A percentile compares a stretch with the other conserved stretches of the same genome.
Conservation (phyloP, 2,329 filamentous ascomycete species). For the Zarea fungicola region DNA sequence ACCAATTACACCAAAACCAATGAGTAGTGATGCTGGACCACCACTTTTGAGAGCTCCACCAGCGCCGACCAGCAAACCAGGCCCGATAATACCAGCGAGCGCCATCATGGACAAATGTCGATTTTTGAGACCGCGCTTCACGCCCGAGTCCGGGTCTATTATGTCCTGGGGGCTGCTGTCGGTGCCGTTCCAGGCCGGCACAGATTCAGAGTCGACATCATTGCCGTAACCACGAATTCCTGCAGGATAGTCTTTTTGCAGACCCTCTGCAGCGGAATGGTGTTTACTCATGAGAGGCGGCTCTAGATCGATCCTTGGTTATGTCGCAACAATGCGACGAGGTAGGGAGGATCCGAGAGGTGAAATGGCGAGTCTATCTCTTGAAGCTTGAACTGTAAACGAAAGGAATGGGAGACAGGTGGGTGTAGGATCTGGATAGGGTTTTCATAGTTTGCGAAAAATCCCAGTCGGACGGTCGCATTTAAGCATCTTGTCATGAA, state of each 20-base stretch:
- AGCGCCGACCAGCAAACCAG: constrained; percentile 66
- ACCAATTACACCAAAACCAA: constrained; percentile 67
- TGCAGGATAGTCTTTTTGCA: constrained; percentile 1
- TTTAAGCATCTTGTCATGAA: constrained; percentile 2
- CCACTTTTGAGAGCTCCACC: constrained; percentile 64
- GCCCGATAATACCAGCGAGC: constrained; percentile 58
- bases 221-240: constrained; percentile 1
- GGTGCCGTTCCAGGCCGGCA: constrained; percentile 11
- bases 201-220: constrained; percentile 1
- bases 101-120: constrained; percentile 63
- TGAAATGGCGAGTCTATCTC: too few species aligned
- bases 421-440: background rate
- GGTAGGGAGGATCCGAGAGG: background rate
- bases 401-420: background rate
- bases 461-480: background rate
- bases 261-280: background rate
- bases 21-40: constrained; percentile 66
- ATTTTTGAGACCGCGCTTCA: constrained; percentile 65
- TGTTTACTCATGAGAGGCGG: background rate
- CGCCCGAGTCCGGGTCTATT: constrained; percentile 54
- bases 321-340: constrained; percentile 1
- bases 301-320: background rate
- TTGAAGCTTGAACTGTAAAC: too few species aligned
- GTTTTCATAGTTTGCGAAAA: constrained; percentile 2
- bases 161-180: constrained; percentile 1